These are phyloP conservation scores for Amauroascus niger DNA, from an alignment of 2,329 filamentous ascomycete species.

Conservation along the genomic window DNA sequence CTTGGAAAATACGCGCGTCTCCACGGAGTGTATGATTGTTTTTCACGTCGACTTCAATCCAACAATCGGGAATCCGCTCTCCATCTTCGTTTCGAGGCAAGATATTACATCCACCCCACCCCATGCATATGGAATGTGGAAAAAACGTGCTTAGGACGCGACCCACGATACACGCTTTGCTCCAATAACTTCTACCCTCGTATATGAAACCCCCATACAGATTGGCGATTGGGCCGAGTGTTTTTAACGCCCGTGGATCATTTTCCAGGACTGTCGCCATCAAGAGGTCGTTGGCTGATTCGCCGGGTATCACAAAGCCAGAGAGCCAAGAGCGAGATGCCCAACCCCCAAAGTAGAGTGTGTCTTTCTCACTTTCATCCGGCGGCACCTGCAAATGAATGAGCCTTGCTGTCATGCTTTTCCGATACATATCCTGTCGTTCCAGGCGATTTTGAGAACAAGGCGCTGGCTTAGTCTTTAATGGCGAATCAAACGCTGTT, in stretches of 20 bases:
- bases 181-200: constrained; percentile 46
- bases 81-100: constrained; percentile 31
- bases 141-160: constrained; percentile 42
- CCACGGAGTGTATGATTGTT: constrained; percentile 17
- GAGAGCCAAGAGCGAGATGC: constrained; percentile 48
- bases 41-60: constrained; percentile 41
- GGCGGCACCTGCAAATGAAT: constrained; percentile 22
- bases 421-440: constrained; percentile 27
- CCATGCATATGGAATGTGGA: constrained; percentile 44
- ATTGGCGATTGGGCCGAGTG: constrained; percentile 43
- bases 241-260: constrained; percentile 40
- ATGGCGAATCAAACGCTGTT: constrained; percentile 12
- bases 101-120: constrained; percentile 42
- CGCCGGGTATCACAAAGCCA: constrained; percentile 47
- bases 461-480: constrained; percentile 2
- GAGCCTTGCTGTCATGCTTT: constrained; percentile 23
- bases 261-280: constrained; percentile 49
- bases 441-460: constrained; percentile 4
- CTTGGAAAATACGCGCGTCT: constrained; percentile 38
- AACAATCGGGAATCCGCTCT: constrained; percentile 34
- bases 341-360: constrained; percentile 42
- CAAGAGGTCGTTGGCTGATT: constrained; percentile 45
- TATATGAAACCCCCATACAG: constrained; percentile 49
- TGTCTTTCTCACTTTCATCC: constrained; percentile 12
- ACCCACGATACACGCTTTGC: constrained; percentile 46